phyloP scores from a whole-genome alignment of 139 green algal genomes.

The Edaphochlamys debaryana region DNA sequence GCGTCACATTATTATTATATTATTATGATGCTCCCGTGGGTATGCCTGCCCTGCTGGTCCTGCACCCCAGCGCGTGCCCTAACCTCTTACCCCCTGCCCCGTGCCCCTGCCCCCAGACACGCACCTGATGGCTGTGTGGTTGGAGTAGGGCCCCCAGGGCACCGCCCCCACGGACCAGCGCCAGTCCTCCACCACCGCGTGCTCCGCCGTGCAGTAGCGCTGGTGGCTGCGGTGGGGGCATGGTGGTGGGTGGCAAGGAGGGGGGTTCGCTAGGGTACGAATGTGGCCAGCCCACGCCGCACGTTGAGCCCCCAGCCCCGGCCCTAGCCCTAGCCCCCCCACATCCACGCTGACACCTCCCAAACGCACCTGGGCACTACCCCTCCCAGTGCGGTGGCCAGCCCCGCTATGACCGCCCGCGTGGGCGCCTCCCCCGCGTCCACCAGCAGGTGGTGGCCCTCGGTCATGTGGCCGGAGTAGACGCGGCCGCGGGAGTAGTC shows the following conservation, averaged over 20 bases:
- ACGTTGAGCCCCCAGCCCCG: too few species aligned
- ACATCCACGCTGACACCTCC: background rate
- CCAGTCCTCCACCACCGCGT: slow-evolving; percentile 54
- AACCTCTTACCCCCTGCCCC: too few species aligned
- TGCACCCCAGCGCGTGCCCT: too few species aligned
- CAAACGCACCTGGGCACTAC: slow-evolving; percentile 16
- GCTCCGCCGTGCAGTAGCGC: slow-evolving; percentile 17
- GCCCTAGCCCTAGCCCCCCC: too few species aligned
- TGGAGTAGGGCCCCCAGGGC: slow-evolving; percentile 62
- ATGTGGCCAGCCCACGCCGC: too few species aligned
- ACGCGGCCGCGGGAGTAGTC: slow-evolving; percentile 11
- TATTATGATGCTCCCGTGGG: too few species aligned
- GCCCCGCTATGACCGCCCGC: slow-evolving; percentile 51
- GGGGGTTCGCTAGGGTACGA: too few species aligned
- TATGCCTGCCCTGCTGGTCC: too few species aligned
- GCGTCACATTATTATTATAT: too few species aligned
- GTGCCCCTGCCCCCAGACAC: too few species aligned
- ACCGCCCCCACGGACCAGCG: slow-evolving; percentile 58
- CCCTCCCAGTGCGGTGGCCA: slow-evolving; percentile 48
- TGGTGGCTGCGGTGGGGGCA: too few species aligned
- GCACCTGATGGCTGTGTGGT: slow-evolving; percentile 45
- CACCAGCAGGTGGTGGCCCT: slow-evolving; percentile 46
- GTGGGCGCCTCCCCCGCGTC: slow-evolving; percentile 40
- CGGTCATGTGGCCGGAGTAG: slow-evolving; percentile 41
- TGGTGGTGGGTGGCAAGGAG: too few species aligned